Evolutionary conservation across 1,284 basidiomycete species (phyloP).

Genomic region (Athelia sp.): DNA sequence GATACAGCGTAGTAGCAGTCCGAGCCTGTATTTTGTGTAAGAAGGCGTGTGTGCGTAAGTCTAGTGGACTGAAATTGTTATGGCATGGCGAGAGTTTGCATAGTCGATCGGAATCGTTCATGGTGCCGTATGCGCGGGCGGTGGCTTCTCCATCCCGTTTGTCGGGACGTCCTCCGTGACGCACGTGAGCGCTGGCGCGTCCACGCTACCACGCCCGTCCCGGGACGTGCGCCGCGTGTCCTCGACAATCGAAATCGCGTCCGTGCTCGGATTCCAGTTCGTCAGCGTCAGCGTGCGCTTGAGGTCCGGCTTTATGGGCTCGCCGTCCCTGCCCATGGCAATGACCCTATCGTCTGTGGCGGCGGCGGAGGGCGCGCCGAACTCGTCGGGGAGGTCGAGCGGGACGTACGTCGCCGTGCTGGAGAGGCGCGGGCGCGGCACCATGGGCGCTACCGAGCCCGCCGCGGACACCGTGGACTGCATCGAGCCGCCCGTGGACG

Average conservation of each 20-base stretch:
- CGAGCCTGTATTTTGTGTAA: no score
- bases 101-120: no score
- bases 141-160: no score
- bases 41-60: no score
- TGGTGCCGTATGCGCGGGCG: no score
- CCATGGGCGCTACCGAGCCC: neutral
- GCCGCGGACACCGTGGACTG: slow-evolving; percentile 11
- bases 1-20: no score
- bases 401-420: neutral
- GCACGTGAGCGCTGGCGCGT: no score
- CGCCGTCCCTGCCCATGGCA: neutral
- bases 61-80: no score
- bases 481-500: slow-evolving; percentile 35
- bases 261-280: slow-evolving; percentile 2
- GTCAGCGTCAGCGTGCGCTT: neutral
- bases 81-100: no score
- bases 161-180: no score
- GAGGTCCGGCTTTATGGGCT: neutral
- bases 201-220: no score
- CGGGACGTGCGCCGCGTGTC: neutral
- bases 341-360: no score
- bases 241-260: neutral
- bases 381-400: neutral
- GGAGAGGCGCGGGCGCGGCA: neutral
- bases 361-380: neutral